phyloP scores from a whole-genome alignment of 306 rosid species.

The Ziziphus jujuba region DNA sequence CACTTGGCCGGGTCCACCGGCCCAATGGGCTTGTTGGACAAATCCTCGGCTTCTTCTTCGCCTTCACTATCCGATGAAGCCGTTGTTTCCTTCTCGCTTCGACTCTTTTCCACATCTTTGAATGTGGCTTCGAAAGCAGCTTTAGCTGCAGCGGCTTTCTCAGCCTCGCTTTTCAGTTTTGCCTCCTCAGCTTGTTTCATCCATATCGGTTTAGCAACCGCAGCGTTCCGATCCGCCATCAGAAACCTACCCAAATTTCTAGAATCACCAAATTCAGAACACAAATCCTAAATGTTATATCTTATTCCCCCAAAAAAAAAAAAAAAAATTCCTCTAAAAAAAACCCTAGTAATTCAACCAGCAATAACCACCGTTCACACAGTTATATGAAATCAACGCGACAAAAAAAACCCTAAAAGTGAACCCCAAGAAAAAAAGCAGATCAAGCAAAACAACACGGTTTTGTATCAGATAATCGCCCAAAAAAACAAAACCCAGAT shows the following conservation, averaged over 20 bases:
- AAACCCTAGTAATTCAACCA: constrained; percentile 20
- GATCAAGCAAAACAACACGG: not conserved
- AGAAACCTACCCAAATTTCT: constrained; percentile 19
- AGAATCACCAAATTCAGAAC: constrained; percentile 4
- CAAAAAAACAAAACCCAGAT: not conserved
- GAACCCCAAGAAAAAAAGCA: not conserved
- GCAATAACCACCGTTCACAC: constrained; percentile 11
- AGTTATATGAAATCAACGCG: not conserved
- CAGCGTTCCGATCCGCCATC: constrained; percentile 85
- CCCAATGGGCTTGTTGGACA: constrained; percentile 78
- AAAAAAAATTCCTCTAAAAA: too few species aligned
- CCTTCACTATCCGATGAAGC: constrained; percentile 80
- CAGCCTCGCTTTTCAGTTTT: constrained; percentile 87
- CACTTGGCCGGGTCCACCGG: constrained; percentile 86
- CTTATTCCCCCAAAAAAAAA: too few species aligned
- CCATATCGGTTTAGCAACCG: constrained; percentile 80
- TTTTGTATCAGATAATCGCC: too few species aligned
- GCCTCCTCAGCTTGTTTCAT: constrained; percentile 99
- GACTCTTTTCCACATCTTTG: constrained; percentile 64
- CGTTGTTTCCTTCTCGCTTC: constrained; percentile 39
- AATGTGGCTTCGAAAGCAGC: constrained; percentile 98
- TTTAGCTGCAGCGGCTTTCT: constrained; percentile 89
- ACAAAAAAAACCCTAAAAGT: not conserved
- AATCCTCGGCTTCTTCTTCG: constrained; percentile 83
- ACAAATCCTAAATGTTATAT: constrained; percentile 4